Percentiles rank a stretch among this genome's conserved stretches.
Evolutionary conservation across 371 early-diverging fungal species (phyloP).

Genomic region (Sporodiniella umbellata): DNA sequence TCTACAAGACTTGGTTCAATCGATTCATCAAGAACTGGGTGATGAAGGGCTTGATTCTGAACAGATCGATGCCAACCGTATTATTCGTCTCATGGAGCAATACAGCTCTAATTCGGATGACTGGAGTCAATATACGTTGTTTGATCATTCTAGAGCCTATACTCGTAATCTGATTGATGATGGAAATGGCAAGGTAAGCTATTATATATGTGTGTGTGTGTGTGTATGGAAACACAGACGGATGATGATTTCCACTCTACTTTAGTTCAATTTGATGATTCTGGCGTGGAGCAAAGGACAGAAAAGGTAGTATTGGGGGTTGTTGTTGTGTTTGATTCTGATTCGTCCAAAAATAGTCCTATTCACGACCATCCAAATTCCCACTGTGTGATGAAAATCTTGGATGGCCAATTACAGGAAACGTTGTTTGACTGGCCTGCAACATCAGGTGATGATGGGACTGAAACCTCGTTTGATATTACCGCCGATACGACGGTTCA

Average conservation of each 20-base stretch:
- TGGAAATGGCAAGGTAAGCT: slow-evolving; percentile 78
- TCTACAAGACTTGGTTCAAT: slow-evolving; percentile 14
- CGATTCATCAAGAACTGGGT: slow-evolving; percentile 23
- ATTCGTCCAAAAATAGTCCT: slow-evolving; percentile 50
- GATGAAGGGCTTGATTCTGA: slow-evolving; percentile 47
- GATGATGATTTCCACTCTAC: too few species aligned
- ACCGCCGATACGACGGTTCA: slow-evolving; percentile 1
- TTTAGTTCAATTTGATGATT: slow-evolving; percentile 90
- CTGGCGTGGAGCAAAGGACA: slow-evolving; percentile 86
- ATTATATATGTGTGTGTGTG: background rate
- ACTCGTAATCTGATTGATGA: slow-evolving; percentile 88
- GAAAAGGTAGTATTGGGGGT: slow-evolving; percentile 50
- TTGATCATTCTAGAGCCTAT: slow-evolving; percentile 70
- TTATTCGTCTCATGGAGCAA: slow-evolving; percentile 61
- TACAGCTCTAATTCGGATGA: slow-evolving; percentile 66
- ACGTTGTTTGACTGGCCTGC: slow-evolving; percentile 78
- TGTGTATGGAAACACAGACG: too few species aligned
- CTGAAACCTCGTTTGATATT: slow-evolving; percentile 15
- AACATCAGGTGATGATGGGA: slow-evolving; percentile 18
- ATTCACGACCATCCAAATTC: slow-evolving; percentile 93
- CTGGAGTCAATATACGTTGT: slow-evolving; percentile 78
- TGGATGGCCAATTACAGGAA: slow-evolving; percentile 83
- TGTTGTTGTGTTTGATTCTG: background rate
- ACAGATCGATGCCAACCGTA: slow-evolving; percentile 54
- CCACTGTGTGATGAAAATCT: slow-evolving; percentile 93